Evolutionary conservation across 306 rosid genomes (phyloP).

Genomic region (Castanopsis chinensis): DNA sequence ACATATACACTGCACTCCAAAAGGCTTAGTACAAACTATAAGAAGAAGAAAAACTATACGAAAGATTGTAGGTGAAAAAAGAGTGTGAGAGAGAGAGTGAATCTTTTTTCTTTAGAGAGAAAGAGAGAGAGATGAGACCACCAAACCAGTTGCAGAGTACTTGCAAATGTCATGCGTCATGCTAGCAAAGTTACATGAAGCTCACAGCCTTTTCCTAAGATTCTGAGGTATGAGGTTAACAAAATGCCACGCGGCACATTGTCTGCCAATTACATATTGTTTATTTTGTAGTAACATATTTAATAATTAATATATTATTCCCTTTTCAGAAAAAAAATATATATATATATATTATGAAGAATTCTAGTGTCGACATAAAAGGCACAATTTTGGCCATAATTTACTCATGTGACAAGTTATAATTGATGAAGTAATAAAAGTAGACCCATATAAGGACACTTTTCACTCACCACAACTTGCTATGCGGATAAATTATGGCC

Average conservation of each 20-base stretch:
- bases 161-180: conserved; percentile 19
- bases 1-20: no score
- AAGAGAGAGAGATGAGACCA: not conserved
- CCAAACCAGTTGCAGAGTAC: not conserved
- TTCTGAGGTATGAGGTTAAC: conserved; percentile 45
- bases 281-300: not conserved
- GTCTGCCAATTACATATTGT: conserved; percentile 29
- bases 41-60: not conserved
- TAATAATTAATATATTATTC: no score
- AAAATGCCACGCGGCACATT: conserved; percentile 58
- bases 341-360: no score
- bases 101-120: not conserved
- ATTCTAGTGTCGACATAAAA: no score
- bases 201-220: conserved; percentile 19
- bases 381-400: no score
- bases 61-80: not conserved
- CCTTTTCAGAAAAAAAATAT: no score
- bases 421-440: no score
- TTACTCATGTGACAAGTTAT: no score
- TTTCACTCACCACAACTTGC: no score
- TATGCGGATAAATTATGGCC: no score
- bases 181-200: conserved; percentile 31
- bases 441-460: no score
- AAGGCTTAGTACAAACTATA: not conserved
- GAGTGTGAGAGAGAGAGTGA: not conserved